These are phyloP conservation scores for Setomelanomma holmii DNA, from an alignment of 2,329 filamentous ascomycete genomes.

Conservation along the genomic window DNA sequence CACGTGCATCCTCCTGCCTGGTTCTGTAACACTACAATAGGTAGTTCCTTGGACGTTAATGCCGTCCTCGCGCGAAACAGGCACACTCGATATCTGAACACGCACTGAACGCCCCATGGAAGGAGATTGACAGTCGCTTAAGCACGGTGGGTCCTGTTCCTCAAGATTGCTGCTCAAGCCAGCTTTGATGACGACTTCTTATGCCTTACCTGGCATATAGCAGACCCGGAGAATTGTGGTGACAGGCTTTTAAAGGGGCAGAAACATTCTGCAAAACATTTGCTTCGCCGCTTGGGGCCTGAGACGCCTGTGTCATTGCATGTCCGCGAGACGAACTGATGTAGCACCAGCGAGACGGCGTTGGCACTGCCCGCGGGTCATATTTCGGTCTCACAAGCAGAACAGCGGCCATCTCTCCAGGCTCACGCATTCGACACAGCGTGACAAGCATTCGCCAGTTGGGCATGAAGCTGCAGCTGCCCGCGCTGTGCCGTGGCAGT, in stretches of 20 bases:
- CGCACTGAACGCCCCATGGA: constrained; percentile 1
- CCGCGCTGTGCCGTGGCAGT: constrained; percentile 25
- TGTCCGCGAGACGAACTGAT: constrained; percentile 18
- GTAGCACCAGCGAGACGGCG: constrained; percentile 12
- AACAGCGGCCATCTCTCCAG: constrained; percentile 22
- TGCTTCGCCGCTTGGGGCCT: constrained; percentile 20
- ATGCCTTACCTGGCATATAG: constrained; percentile 30
- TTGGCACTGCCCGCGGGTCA: background rate
- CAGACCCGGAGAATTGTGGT: constrained; percentile 12
- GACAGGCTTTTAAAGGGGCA: constrained; percentile 27
- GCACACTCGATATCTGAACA: background rate
- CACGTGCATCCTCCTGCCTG: constrained; percentile 14
- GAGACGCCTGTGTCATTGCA: constrained; percentile 14
- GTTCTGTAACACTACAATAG: constrained; percentile 7
- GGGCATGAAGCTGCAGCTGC: constrained; percentile 25
- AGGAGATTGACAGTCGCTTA: constrained; percentile 11
- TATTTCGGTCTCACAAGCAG: background rate
- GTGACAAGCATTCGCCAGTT: constrained; percentile 25
- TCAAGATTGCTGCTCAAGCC: constrained; percentile 13
- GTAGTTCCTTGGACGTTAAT: constrained; percentile 4
- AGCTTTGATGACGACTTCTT: constrained; percentile 35
- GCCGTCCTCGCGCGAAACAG: background rate
- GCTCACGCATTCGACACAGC: constrained; percentile 31
- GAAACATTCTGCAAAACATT: constrained; percentile 18
- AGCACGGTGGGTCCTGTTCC: constrained; percentile 13